Evolutionary conservation across 148 eudicot species (phyloP).

Genomic region (Persicaria maculosa): DNA sequence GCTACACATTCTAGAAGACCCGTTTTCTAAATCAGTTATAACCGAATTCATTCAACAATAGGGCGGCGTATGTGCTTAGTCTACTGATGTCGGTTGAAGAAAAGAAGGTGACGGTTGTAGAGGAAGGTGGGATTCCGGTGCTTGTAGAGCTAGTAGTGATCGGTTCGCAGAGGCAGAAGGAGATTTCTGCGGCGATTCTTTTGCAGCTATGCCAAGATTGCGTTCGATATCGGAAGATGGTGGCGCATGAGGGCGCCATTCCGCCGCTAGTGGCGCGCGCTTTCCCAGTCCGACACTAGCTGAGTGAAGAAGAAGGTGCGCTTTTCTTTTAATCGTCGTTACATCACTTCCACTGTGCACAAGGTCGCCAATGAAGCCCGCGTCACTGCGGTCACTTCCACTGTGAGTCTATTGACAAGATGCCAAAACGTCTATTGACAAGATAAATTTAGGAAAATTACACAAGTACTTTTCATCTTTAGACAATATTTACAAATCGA

Average conservation of each 20-base stretch:
- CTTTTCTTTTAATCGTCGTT: background rate
- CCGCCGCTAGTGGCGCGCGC: conserved; percentile 78
- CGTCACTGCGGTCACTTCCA: too few relatives aligned
- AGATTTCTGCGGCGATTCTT: conserved; percentile 63
- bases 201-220: conserved; percentile 67
- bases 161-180: conserved; percentile 75
- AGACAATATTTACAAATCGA: too few relatives aligned
- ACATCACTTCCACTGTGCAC: too few relatives aligned
- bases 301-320: conserved; percentile 79
- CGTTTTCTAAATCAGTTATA: too few relatives aligned
- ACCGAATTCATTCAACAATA: conserved; percentile 12
- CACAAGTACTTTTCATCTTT: too few relatives aligned
- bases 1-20: too few relatives aligned
- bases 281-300: conserved; percentile 75
- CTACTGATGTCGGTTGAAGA: conserved; percentile 38
- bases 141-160: conserved; percentile 75
- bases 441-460: too few relatives aligned
- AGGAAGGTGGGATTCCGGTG: conserved; percentile 81
- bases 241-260: conserved; percentile 88
- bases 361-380: too few relatives aligned
- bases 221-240: conserved; percentile 58
- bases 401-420: too few relatives aligned
- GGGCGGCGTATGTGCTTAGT: conserved; percentile 66
- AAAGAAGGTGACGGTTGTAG: conserved; percentile 59
- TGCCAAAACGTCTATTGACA: too few relatives aligned